Evolutionary conservation across 2,329 filamentous ascomycete genomes (phyloP).

Genomic region (Fusarium transvaalense): DNA sequence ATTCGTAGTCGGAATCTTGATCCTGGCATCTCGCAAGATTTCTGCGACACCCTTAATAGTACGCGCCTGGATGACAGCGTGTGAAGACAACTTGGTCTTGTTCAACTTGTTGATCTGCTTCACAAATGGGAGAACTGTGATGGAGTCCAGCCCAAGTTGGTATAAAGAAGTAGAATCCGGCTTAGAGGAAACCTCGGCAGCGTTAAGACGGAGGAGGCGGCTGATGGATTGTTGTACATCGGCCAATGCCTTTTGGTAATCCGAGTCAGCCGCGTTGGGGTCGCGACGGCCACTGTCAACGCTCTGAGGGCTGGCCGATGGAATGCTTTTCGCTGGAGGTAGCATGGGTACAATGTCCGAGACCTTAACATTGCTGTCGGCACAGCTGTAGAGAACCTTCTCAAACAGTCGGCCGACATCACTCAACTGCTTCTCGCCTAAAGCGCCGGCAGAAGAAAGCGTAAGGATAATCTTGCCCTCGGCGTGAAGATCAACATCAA

Average conservation of each 20-base stretch:
- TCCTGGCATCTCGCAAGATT: not conserved
- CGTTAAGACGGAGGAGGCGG: not conserved
- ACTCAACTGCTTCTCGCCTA: not conserved
- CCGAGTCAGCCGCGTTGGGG: rapidly evolving
- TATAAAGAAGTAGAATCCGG: constrained; percentile 14
- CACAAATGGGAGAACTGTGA: constrained; percentile 22
- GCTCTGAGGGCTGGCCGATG: rapidly evolving
- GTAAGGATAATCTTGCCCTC: constrained; percentile 15
- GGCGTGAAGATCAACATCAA: constrained; percentile 23
- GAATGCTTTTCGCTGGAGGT: not conserved
- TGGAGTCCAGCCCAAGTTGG: constrained; percentile 24
- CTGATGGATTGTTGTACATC: not conserved
- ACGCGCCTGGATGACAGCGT: constrained; percentile 20
- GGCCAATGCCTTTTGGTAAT: not conserved
- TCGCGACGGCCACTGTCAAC: rapidly evolving
- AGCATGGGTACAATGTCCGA: not conserved
- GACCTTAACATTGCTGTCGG: not conserved
- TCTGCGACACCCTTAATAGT: constrained; percentile 7
- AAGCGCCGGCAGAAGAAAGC: constrained; percentile 2
- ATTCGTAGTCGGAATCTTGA: rapidly evolving
- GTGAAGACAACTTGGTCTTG: constrained; percentile 11
- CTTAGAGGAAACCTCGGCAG: constrained; percentile 1
- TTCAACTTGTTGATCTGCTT: constrained; percentile 19
- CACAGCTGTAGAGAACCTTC: constrained; percentile 4
- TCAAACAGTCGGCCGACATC: constrained; percentile 5